Evolutionary conservation across 2,329 filamentous ascomycete genomes (phyloP).

Genomic region (Phyllosticta citribraziliensis): DNA sequence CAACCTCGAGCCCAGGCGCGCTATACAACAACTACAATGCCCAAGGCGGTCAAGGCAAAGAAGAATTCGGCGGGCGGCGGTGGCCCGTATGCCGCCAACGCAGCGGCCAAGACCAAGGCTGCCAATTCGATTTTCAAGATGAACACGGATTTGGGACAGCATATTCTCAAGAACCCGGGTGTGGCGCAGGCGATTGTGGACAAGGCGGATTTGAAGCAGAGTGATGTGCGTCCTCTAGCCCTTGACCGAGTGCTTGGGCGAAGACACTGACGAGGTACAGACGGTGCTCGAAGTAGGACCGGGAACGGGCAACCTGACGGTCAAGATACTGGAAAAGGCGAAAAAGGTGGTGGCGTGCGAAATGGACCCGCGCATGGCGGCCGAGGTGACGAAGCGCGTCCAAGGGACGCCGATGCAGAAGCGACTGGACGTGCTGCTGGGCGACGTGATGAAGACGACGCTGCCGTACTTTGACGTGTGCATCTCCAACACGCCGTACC

Average conservation of each 20-base stretch:
- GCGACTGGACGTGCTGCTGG: slow-evolving; percentile 76
- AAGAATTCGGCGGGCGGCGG: slow-evolving; percentile 24
- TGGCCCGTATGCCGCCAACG: slow-evolving; percentile 36
- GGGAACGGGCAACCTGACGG: slow-evolving; percentile 80
- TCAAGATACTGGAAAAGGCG: slow-evolving; percentile 77
- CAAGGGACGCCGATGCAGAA: slow-evolving; percentile 80
- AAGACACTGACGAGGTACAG: slow-evolving; percentile 24
- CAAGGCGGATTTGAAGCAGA: slow-evolving; percentile 85
- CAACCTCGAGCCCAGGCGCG: too few species aligned
- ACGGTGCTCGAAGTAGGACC: slow-evolving; percentile 87
- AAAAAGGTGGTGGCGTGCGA: slow-evolving; percentile 81
- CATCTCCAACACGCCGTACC: slow-evolving; percentile 66
- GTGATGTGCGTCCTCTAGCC: slow-evolving; percentile 37
- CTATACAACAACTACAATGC: slow-evolving; percentile 26
- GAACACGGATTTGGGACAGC: slow-evolving; percentile 79
- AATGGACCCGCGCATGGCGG: slow-evolving; percentile 92
- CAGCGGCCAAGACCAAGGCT: slow-evolving; percentile 37
- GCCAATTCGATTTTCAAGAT: slow-evolving; percentile 80
- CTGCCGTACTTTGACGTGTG: slow-evolving; percentile 73
- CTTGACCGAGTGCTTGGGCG: neutral
- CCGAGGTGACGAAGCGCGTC: slow-evolving; percentile 86
- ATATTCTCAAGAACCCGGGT: slow-evolving; percentile 46
- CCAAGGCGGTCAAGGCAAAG: slow-evolving; percentile 32
- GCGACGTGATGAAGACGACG: slow-evolving; percentile 83
- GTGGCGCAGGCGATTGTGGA: slow-evolving; percentile 59